Evolutionary conservation across 768 basidiomycete species (phyloP), one percentile per base, ranked within the genome.

Genomic region (Leccinum sublutescens): DNA sequence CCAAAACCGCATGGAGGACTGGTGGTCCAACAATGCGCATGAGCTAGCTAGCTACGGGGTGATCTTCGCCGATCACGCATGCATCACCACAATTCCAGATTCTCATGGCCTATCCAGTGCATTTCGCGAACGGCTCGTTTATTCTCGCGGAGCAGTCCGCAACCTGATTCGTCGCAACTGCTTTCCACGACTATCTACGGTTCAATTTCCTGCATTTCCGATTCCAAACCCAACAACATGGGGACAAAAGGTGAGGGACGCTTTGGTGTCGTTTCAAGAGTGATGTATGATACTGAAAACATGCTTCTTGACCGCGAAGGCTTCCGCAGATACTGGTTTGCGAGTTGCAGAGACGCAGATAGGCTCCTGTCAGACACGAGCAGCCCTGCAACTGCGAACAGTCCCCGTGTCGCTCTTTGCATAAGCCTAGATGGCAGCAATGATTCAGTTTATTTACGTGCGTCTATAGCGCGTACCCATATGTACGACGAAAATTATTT

Each of bases 11-110:
- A 71, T 69, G 69, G 67, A 71, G 15, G 53, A 62, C 21, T 64
- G 62, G 69, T 71, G 65, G 67, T 48, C 54, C 3, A 60, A 58
- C 15, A 64, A 71, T 25, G 57, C 36, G 17, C 19, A 14, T 31
- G 61, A 60, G 1, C 45, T 69, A 7, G 38, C 25, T n/a, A 52
- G 15, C n/a, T 23, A 52, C 4, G 65, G 63, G 8, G 62, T 69
- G 61, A n/a, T 33, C 15, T 70, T 69, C 5, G 31, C 23, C 11
- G 68, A 52, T 12, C 66, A 70, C 31, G 65, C 66, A 5, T 70
- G 68, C 27, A 31, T 67, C 14, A 70, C 68, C 11, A 50, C 63
- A 1, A 17, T 68, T 23, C 57, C 58, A 17, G 55, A 61, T 23
- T 47, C 25, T 23, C 56, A 25, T 38, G 54, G 31, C 4, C 54